Evolutionary conservation across 2,329 filamentous ascomycete genomes (phyloP), one percentile per base, ranked within the genome.

Genomic region (Fusarium sororula): DNA sequence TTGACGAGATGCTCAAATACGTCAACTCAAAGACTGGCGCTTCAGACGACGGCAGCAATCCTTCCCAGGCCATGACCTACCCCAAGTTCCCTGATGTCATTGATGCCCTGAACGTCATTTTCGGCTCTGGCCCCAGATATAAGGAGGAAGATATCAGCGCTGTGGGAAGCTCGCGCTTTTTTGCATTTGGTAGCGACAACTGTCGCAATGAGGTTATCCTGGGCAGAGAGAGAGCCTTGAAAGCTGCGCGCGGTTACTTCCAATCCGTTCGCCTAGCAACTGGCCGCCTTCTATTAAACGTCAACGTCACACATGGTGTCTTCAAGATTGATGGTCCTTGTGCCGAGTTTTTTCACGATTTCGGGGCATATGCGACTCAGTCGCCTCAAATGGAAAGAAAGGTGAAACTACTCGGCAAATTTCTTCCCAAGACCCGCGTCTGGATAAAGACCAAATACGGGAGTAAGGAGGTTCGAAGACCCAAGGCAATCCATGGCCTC

Each of bases 241-340:
- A 81, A 13, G 83, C 87, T 37, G 80, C 87, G 4, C 85, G 88
- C 22, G 89, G 89, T 3, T 90, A 87, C 73, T 89, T 89, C 63
- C 87, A 89, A 75, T 89, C 87, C 38, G 83, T 86, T 6, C 86
- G 88, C 11, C 81, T 87, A 2, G 85, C 85, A 1, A 90, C 88
- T 0, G 88, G 87, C 5, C 83, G 87, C 0, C 74, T 90, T 4
- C 82, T 90, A 0, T 80, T 90, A 32, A 90, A 90, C 68, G 82
- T 83, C 53, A 90, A 90, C 63, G 85, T 89, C 15, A 86, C 86
- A 0, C 85, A 89, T 70, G 86, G 85, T 7, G 83, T 89, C 24
- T 90, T 90, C 78, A 86, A 84, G 17, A 77, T 81, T 7, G 72
- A 79, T 5, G 83, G 85, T 5, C 68, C 66, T 0, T 71, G 88